Evolutionary conservation across 306 rosid genomes (phyloP).

Genomic region (Prosopis cineraria): DNA sequence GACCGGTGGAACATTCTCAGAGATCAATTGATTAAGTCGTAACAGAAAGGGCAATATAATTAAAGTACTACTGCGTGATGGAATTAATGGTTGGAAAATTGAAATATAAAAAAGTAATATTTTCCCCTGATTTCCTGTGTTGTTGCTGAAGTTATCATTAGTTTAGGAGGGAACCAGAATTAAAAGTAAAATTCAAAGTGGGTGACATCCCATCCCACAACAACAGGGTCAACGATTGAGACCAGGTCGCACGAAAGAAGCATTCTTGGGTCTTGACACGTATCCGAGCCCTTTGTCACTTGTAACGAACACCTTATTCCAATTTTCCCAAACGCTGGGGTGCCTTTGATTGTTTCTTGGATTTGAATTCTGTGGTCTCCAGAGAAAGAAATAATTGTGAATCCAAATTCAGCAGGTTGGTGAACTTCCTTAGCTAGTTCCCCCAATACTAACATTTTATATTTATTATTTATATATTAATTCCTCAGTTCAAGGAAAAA

Average conservation of each 20-base stretch:
- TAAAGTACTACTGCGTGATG: too few species aligned
- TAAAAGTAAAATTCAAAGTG: not conserved
- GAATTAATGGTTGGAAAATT: not conserved
- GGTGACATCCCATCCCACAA: slow-evolving; percentile 8
- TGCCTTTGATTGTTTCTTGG: not conserved
- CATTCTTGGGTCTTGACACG: slow-evolving; percentile 10
- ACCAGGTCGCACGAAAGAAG: slow-evolving; percentile 15
- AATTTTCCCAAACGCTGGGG: not conserved
- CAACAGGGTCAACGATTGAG: slow-evolving; percentile 24
- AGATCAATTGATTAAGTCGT: not conserved
- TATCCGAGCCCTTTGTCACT: not conserved
- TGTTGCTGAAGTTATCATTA: not conserved
- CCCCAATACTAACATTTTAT: slow-evolving; percentile 28
- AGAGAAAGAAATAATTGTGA: slow-evolving; percentile 34
- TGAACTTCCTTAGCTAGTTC: slow-evolving; percentile 26
- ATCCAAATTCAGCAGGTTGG: slow-evolving; percentile 39
- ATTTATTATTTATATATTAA: not conserved
- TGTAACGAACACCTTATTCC: not conserved
- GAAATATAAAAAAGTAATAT: not conserved
- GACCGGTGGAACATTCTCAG: not conserved
- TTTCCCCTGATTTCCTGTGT: not conserved
- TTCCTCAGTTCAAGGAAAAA: not conserved
- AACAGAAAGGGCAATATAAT: too few species aligned
- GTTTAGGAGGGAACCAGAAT: not conserved
- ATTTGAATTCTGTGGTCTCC: slow-evolving; percentile 1